A percentile compares a stretch with the other conserved stretches of the same genome.
Conservation (phyloP, 306 rosid species). For the Comarum palustre region DNA sequence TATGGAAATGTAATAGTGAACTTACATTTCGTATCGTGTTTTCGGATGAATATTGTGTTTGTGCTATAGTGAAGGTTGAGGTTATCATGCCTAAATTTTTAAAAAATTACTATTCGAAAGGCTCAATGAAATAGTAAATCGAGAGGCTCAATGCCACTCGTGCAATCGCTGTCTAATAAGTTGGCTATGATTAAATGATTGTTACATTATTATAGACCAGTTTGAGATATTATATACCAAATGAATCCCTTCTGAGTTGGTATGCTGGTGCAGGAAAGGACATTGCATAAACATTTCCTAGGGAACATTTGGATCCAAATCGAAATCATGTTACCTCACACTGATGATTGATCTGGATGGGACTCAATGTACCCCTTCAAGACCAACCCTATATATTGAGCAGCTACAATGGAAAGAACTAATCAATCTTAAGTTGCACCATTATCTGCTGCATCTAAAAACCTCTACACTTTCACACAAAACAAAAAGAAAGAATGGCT, state of each 20-base stretch:
- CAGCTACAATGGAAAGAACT: background rate
- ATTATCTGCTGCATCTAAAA: too few species aligned
- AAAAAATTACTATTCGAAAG: too few species aligned
- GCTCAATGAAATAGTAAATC: too few species aligned
- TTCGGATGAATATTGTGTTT: too few species aligned
- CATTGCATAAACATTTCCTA: constrained; percentile 14
- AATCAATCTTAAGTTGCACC: too few species aligned
- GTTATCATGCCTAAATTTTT: too few species aligned
- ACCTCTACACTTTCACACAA: too few species aligned
- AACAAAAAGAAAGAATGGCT: constrained; percentile 4
- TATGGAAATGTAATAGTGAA: too few species aligned
- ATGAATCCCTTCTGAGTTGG: constrained; percentile 19
- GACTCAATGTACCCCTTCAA: constrained; percentile 30
- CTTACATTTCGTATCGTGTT: too few species aligned
- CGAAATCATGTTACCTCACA: constrained; percentile 13
- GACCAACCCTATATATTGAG: background rate
- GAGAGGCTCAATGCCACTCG: constrained; percentile 2
- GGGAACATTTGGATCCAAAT: constrained; percentile 24
- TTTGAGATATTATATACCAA: background rate
- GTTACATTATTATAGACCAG: too few species aligned
- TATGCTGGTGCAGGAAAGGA: constrained; percentile 24
- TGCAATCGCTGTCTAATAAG: constrained; percentile 2
- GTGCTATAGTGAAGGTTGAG: too few species aligned
- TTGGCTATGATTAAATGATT: background rate
- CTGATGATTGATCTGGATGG: background rate